Base-by-base conservation (phyloP, 495 filamentous ascomycete genomes). In the Eremomyces bilateralis region DNA sequence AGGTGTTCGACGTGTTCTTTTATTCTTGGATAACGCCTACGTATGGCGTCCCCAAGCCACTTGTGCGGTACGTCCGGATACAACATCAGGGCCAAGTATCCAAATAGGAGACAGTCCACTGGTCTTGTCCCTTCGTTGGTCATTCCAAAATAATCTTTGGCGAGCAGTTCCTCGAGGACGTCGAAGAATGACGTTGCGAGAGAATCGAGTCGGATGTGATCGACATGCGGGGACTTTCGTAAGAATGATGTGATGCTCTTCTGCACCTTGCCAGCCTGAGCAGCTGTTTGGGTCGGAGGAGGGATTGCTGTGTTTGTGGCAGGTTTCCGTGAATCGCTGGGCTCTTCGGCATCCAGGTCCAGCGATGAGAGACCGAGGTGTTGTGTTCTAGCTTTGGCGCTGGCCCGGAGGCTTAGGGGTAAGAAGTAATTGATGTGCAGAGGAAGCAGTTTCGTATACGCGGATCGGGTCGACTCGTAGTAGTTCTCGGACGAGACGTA, bases 401-500 rank as follows among this genome's bases (percentile, higher is more conserved):
- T 57, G 25, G 67, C 53, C 37, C 80, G 76, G 18, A 71, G 54
- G 36, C 60, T 58, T 3, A 71, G 71, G 2, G 77, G 79, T 15
- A 80, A 65, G 31, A 73, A 74, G 68, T 80, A 94, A 47, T 77
- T 76, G 33, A 75, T 65, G 5, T 88, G 79, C 61, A 83, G 83
- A 15, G 74, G 71, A 20, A 93, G 69, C 38, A 91, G 65, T 3
- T 58, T 50, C 36, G 69, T 72, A 57, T 76, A 85, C 21, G 79
- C 70, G 5, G 81, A 78, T 4, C 76, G 71, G 21, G 80, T 91
- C 24, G 60, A 50, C 31, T 54, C 47, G 38, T 64, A 60, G 62
- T 83, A 97, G 56, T 93, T 94, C 38, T 75, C 66, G 42, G 71
- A 74, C 25, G 80, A 88, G 47, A 83, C 72, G 56, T 88, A 95